These are phyloP conservation scores for Termitomyces bulborhizus DNA, from an alignment of 768 basidiomycete species.

Conservation along the genomic window DNA sequence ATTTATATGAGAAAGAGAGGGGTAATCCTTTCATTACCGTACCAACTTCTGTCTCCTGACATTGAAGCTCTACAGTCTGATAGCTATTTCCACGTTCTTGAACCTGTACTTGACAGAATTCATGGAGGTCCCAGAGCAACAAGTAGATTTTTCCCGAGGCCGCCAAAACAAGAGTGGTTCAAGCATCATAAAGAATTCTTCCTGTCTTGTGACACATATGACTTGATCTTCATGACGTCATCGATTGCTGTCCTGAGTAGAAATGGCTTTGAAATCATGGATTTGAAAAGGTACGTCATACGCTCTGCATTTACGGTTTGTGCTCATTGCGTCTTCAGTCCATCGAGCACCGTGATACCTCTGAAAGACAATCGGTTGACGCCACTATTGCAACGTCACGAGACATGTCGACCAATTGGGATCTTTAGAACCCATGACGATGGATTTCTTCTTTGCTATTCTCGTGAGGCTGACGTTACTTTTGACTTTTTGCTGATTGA, in stretches of 20 bases:
- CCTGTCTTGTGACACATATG: slow-evolving; percentile 79
- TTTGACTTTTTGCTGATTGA: slow-evolving; percentile 3
- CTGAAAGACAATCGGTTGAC: slow-evolving; percentile 58
- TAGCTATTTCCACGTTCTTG: slow-evolving; percentile 88
- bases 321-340: slow-evolving; percentile 31
- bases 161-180: slow-evolving; percentile 87
- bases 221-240: slow-evolving; percentile 85
- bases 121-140: slow-evolving; percentile 64
- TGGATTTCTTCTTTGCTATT: slow-evolving; percentile 86
- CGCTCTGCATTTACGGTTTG: not conserved
- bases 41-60: not conserved
- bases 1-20: slow-evolving; percentile 97
- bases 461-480: slow-evolving; percentile 44
- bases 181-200: slow-evolving; percentile 85
- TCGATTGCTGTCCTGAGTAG: slow-evolving; percentile 89
- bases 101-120: slow-evolving; percentile 86
- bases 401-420: slow-evolving; percentile 75
- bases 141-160: slow-evolving; percentile 57
- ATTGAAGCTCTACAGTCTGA: slow-evolving; percentile 43
- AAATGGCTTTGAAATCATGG: slow-evolving; percentile 98
- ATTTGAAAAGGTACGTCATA: slow-evolving; percentile 75
- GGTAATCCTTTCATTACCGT: slow-evolving; percentile 37
- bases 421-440: slow-evolving; percentile 87
- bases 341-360: slow-evolving; percentile 85
- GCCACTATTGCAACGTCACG: slow-evolving; percentile 72